Evolutionary conservation across 176 grass and related monocot species (phyloP).

Genomic region (Eragrostis curvula): DNA sequence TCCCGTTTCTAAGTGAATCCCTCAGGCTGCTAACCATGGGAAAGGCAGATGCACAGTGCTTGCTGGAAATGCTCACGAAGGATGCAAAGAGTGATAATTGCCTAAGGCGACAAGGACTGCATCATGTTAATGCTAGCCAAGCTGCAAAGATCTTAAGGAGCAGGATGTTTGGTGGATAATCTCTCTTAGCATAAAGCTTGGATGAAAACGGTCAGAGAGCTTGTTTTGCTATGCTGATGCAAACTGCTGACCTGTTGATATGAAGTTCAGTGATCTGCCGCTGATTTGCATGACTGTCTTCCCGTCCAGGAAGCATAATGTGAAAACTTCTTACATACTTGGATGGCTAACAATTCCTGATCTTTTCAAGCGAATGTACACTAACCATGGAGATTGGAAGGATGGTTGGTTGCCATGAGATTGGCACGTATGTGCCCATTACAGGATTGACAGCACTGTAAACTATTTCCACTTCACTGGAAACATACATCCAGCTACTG

Average conservation of each 20-base stretch:
- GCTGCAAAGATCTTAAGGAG: conserved; percentile 69
- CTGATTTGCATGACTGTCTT: neutral
- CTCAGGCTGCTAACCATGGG: conserved; percentile 69
- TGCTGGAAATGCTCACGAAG: conserved; percentile 63
- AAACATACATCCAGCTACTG: no score
- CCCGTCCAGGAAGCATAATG: conserved; percentile 1
- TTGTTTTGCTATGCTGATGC: conserved; percentile 4
- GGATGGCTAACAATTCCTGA: neutral
- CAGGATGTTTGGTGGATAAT: conserved; percentile 40
- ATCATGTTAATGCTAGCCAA: conserved; percentile 68
- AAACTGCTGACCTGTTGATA: neutral
- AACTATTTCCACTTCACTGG: neutral
- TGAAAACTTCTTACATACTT: neutral
- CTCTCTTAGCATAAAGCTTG: neutral
- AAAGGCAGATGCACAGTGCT: conserved; percentile 40
- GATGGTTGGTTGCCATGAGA: neutral
- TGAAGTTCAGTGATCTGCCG: neutral
- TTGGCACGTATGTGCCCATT: neutral
- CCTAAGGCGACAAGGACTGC: conserved; percentile 53
- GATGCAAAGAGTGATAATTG: conserved; percentile 33
- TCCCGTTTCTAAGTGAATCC: conserved; percentile 70
- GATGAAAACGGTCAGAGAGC: neutral
- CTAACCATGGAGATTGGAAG: neutral
- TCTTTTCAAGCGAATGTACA: neutral
- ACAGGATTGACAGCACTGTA: neutral